Evolutionary conservation across 1,139 yeast genomes (phyloP), one percentile per base, ranked within the genome.

Genomic region (Petasospora fabianii): DNA sequence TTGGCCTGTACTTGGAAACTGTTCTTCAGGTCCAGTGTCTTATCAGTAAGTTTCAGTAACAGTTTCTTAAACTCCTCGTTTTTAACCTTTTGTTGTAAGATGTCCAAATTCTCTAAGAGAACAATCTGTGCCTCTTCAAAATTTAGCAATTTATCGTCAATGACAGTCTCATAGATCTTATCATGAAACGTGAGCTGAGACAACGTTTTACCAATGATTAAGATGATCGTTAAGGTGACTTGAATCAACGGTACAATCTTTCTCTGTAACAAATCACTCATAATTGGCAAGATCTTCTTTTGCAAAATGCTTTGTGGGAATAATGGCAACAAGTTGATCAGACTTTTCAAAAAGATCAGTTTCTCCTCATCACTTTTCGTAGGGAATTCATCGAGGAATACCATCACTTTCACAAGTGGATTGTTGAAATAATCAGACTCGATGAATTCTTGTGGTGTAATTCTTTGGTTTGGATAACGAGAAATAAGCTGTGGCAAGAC

Each of bases 111-210:
- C 30, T 74, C 75, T 26, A 87, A 68, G 7, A 87, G 59, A 6
- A 73, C 71, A 11, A 68, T 57, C 36, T 78, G 76, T 8, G 73
- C 62, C 26, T 74, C 78, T 15, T 74, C 67, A 34, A 70, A 67
- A 7, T 71, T 68, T 24, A 75, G 58, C 15, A 75, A 56, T 17
- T 64, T 60, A n/a, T 64, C 58, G 26, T 69, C 59, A 12, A 60
- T 34, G 73, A 55, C 20, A 18, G 69, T 59, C 0, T 82, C 78
- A 42, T 76, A 73, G 5, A 92, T 71, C 44, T 77, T 70, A 50
- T 86, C 96, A 38, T 79, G 76, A 58, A 90, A 92, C 0, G 95
- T 75, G 38, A 88, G 68, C 48, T 80, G 81, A 5, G 96, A 84
- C 51, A 90, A 64, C 6, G 70, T 71, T 24, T 73, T 61, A 3